Evolutionary conservation across 352 stramenopile genomes (phyloP).

Genomic region (Globisporangium parvum): DNA sequence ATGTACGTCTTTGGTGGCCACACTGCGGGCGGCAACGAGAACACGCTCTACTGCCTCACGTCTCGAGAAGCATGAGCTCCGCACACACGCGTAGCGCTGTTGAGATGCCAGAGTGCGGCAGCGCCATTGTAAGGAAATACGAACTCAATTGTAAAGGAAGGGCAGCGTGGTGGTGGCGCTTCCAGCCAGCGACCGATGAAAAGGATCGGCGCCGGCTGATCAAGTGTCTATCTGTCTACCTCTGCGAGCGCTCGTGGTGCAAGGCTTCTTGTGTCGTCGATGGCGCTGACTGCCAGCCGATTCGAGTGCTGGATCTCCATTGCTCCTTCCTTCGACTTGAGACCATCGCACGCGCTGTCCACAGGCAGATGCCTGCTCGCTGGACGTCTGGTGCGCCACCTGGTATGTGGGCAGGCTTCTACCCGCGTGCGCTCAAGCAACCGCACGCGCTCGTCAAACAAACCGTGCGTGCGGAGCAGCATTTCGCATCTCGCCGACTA

Average conservation of each 20-base stretch:
- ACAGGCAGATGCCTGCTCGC: no score
- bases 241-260: neutral
- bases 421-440: neutral
- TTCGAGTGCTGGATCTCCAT: no score
- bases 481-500: neutral
- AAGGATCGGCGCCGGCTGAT: neutral
- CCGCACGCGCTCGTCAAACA: neutral
- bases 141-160: neutral
- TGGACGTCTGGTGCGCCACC: no score
- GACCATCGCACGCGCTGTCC: no score
- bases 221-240: neutral
- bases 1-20: slow-evolving; percentile 58
- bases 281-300: no score
- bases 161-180: neutral
- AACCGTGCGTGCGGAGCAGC: no score
- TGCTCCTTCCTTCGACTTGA: no score
- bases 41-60: slow-evolving; percentile 27
- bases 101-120: no score
- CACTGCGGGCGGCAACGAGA: slow-evolving; percentile 40
- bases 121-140: neutral
- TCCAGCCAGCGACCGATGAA: neutral
- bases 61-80: neutral
- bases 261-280: neutral
- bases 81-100: neutral
- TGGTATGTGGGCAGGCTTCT: no score